phyloP scores from a whole-genome alignment of 257 asterid species.

The Nicotiana benthamiana region DNA sequence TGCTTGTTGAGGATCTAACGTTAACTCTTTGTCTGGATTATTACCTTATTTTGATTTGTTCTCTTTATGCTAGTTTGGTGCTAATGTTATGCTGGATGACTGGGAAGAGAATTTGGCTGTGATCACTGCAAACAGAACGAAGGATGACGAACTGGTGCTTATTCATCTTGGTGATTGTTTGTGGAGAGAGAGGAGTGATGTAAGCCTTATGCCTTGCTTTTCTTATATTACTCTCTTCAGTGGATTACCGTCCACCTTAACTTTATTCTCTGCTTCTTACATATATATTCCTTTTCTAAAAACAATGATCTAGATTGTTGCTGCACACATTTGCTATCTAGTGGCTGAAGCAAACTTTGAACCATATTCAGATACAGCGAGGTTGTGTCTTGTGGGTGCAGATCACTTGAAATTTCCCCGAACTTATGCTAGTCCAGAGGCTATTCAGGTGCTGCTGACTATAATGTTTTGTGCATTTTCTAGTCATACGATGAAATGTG shows the following conservation, averaged over 20 bases:
- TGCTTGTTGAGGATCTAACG: background rate
- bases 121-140: constrained; percentile 90
- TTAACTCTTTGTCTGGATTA: background rate
- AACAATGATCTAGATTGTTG: constrained; percentile 49
- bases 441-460: constrained; percentile 70
- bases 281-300: background rate
- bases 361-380: constrained; percentile 75
- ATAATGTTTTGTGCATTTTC: constrained; percentile 4
- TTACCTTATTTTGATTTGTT: constrained; percentile 9
- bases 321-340: constrained; percentile 93
- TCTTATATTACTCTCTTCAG: background rate
- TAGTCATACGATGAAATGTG: background rate
- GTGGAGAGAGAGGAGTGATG: constrained; percentile 94
- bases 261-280: constrained; percentile 5
- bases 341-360: constrained; percentile 91
- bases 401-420: constrained; percentile 91
- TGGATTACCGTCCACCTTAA: constrained; percentile 1
- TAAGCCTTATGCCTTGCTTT: constrained; percentile 18
- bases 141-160: constrained; percentile 93
- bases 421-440: constrained; percentile 89
- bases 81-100: constrained; percentile 76
- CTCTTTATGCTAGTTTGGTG: constrained; percentile 40
- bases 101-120: constrained; percentile 98
- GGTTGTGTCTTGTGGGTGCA: constrained; percentile 94
- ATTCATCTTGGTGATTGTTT: constrained; percentile 94